phyloP scores from a whole-genome alignment of 163 green algal genomes.

The Coccomyxa subellipsoidea region DNA sequence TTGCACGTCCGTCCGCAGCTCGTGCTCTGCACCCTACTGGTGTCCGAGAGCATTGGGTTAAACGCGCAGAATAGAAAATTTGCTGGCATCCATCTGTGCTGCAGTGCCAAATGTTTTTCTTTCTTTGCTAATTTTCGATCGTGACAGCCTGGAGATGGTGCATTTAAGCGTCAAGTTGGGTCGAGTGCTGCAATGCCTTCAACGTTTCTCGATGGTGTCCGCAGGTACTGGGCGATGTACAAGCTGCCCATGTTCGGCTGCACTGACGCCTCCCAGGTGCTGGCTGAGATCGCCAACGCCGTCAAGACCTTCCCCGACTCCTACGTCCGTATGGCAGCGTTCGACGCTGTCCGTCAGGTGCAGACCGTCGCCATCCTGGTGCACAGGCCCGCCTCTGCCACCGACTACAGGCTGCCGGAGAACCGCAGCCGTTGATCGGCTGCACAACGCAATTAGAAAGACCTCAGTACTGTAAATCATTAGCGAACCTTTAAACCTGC shows the following conservation, averaged over 20 bases:
- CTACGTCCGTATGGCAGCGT: slow-evolving; percentile 75
- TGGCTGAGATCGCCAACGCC: slow-evolving; percentile 71
- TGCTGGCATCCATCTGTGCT: too few relatives aligned
- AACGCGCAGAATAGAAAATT: too few relatives aligned
- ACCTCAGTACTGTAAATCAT: background rate
- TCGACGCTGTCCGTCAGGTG: slow-evolving; percentile 64
- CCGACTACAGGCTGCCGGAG: slow-evolving; percentile 46
- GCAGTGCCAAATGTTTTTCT: too few relatives aligned
- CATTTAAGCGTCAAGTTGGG: too few relatives aligned
- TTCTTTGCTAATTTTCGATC: too few relatives aligned
- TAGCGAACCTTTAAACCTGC: background rate
- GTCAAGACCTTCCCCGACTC: slow-evolving; percentile 77
- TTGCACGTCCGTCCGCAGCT: too few relatives aligned
- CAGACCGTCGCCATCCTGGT: slow-evolving; percentile 90
- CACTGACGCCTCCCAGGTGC: slow-evolving; percentile 74
- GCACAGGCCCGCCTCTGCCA: slow-evolving; percentile 66
- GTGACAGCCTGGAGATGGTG: too few relatives aligned
- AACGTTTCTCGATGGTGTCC: too few relatives aligned
- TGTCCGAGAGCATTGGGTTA: too few relatives aligned
- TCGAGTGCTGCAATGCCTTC: too few relatives aligned
- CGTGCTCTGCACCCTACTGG: too few relatives aligned
- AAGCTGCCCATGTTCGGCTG: slow-evolving; percentile 99
- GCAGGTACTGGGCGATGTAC: slow-evolving; percentile 59
- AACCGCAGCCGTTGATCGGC: background rate
- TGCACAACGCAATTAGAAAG: background rate